Conservation (phyloP, 1,284 basidiomycete genomes). For the Melampsora americana region DNA sequence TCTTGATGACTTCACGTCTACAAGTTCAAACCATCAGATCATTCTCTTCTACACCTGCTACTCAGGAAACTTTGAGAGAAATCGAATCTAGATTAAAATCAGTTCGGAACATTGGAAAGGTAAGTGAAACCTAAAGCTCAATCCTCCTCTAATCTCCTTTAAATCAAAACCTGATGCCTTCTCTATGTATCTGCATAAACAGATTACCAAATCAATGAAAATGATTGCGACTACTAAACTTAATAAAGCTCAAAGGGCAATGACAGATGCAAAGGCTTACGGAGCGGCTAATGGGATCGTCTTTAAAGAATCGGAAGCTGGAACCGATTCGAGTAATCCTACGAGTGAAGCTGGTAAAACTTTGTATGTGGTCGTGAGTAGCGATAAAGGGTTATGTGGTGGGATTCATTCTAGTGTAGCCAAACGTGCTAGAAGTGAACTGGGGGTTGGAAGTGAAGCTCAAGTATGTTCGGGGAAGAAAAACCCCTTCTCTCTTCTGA, state of each 20-base stretch:
- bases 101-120: constrained; percentile 66
- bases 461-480: constrained; percentile 40
- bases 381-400: constrained; percentile 99
- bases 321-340: constrained; percentile 48
- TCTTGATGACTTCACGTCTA: constrained; percentile 11
- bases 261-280: constrained; percentile 89
- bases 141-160: too few species aligned
- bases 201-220: constrained; percentile 81
- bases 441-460: constrained; percentile 44
- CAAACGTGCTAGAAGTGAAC: constrained; percentile 74
- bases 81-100: constrained; percentile 96
- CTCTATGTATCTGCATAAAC: too few species aligned
- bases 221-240: constrained; percentile 94
- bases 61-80: constrained; percentile 96
- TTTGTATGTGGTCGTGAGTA: constrained; percentile 85
- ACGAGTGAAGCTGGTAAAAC: constrained; percentile 50
- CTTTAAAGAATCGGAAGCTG: constrained; percentile 49
- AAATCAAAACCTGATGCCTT: too few species aligned
- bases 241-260: constrained; percentile 89
- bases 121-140: neutral
- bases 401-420: constrained; percentile 98
- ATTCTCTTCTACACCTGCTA: constrained; percentile 67
- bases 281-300: constrained; percentile 70
- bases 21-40: constrained; percentile 55
- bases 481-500: too few species aligned